Base-by-base conservation (phyloP, 352 stramenopile genomes). In the Aphanomyces cochlioides region DNA sequence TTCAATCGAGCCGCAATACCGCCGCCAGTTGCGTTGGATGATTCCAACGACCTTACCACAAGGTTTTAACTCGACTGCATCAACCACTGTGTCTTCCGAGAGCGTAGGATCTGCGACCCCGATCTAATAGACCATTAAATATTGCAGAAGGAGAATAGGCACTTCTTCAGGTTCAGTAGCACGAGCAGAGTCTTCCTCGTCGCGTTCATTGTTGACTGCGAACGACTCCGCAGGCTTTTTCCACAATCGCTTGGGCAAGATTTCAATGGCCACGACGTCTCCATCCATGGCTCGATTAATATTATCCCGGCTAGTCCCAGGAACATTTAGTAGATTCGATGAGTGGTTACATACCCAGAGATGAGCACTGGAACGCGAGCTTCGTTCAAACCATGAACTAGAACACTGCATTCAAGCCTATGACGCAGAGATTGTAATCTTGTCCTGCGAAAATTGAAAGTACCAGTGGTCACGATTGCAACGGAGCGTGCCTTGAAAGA, bases 241-340 rank as follows among this genome's bases (percentile, higher is more conserved):
- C 85, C 85, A 93, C 63, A 89, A 75, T 0, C 76, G 74, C 66
- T 98, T 85, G 4, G 90, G 79, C 54, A 98, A 77, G 54, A 99
- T 70, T 72, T 98, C 85, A 70, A 99, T 93, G 1, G 90, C 95
- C 1, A 99, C 97, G n/a, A 98, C 73, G 78, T 99, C 97, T 17
- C 97, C 97, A 76, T 99, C 97, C 63, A 99, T 90, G 5, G 96
- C 96, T 50, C 97, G 88, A 79, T 99, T 99, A 41, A 98, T 95
- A 76, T 98, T 77, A 63, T 92, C 81, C 5, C 80, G 81, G 37
- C 50, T 43, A 66, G 36, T 4, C 17, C 43, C 8, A 36, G 7
- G 7, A 67, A 39, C 39, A 40, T 13, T 28, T n/a, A 8, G 21
- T 6, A 50, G 17, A 15, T 15, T 13, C 10, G 15, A 5, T 21